phyloP scores from a whole-genome alignment of 768 basidiomycete genomes.

The Boletus rubroflammeus region DNA sequence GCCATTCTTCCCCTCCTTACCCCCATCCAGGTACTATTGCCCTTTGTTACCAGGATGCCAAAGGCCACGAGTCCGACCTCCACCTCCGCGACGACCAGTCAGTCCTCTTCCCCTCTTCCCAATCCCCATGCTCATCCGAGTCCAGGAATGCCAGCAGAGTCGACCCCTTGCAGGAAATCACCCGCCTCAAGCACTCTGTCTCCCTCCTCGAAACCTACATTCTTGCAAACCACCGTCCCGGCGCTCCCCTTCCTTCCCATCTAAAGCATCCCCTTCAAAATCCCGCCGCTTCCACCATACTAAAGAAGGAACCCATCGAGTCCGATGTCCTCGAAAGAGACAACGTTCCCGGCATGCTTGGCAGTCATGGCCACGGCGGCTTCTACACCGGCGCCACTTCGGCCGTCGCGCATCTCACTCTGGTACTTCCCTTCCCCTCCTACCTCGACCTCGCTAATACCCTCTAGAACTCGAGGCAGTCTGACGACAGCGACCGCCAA shows the following conservation, averaged over 20 bases:
- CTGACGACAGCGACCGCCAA: slow-evolving; percentile 51
- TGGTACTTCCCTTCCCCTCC: slow-evolving; percentile 37
- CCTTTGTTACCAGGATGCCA: slow-evolving; percentile 73
- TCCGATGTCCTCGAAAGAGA: slow-evolving; percentile 45
- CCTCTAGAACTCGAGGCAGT: slow-evolving; percentile 42
- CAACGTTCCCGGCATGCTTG: slow-evolving; percentile 60
- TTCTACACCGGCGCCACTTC: slow-evolving; percentile 80
- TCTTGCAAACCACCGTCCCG: slow-evolving; percentile 30
- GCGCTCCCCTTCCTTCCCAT: slow-evolving; percentile 17
- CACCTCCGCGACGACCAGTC: slow-evolving; percentile 52
- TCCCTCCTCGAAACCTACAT: slow-evolving; percentile 37
- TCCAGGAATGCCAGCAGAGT: slow-evolving; percentile 32
- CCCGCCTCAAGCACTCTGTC: slow-evolving; percentile 39
- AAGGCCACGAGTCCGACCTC: slow-evolving; percentile 58
- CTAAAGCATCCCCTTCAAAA: slow-evolving; percentile 27
- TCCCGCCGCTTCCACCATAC: slow-evolving; percentile 31
- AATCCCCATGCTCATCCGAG: slow-evolving; percentile 39
- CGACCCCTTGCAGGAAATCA: slow-evolving; percentile 40
- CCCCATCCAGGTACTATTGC: slow-evolving; percentile 64
- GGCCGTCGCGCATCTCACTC: slow-evolving; percentile 62
- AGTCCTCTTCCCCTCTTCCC: slow-evolving; percentile 1
- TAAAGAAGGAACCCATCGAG: slow-evolving; percentile 54
- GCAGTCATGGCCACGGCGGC: slow-evolving; percentile 61
- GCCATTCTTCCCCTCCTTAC: slow-evolving; percentile 10
- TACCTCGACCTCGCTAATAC: slow-evolving; percentile 15